Conservation (phyloP, 2,329 filamentous ascomycete genomes). For the Fonsecaea pedrosoi region DNA sequence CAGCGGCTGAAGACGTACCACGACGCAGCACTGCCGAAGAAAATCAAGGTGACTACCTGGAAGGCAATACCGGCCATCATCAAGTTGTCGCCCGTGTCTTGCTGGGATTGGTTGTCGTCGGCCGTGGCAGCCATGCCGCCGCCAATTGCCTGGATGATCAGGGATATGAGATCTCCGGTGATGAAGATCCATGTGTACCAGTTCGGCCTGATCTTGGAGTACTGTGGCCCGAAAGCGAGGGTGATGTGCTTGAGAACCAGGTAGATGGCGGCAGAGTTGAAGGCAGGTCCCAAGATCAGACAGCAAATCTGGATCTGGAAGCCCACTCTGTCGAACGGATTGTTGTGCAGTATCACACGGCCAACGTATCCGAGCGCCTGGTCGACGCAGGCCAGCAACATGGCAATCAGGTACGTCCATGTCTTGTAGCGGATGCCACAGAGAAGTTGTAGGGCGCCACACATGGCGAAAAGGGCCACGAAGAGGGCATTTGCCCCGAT, state of each 20-base stretch:
- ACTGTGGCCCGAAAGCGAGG: constrained; percentile 59
- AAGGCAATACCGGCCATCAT: constrained; percentile 65
- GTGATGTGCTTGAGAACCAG: constrained; percentile 64
- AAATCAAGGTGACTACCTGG: constrained; percentile 59
- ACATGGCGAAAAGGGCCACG: constrained; percentile 56
- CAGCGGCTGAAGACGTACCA: constrained; percentile 32
- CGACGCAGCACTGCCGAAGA: constrained; percentile 41
- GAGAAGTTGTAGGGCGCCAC: constrained; percentile 59
- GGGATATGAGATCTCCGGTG: constrained; percentile 63
- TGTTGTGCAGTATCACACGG: constrained; percentile 59
- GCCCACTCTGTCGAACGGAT: constrained; percentile 57
- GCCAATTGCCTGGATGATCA: constrained; percentile 63
- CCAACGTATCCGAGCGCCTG: constrained; percentile 65
- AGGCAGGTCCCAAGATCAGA: constrained; percentile 64
- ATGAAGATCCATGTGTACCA: constrained; percentile 68
- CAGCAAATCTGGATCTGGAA: constrained; percentile 64
- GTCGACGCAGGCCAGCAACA: constrained; percentile 60
- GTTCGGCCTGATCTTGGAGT: constrained; percentile 56
- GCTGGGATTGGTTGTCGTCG: constrained; percentile 46
- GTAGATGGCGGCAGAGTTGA: constrained; percentile 62
- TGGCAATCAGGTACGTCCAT: constrained; percentile 59
- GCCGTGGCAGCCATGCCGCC: constrained; percentile 62
- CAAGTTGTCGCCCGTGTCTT: constrained; percentile 59
- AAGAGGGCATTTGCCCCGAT: constrained; percentile 61
- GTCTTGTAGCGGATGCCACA: constrained; percentile 59